Evolutionary conservation across 2,329 filamentous ascomycete species (phyloP), one percentile per base, ranked within the genome.

Genomic region (Phoma herbarum): DNA sequence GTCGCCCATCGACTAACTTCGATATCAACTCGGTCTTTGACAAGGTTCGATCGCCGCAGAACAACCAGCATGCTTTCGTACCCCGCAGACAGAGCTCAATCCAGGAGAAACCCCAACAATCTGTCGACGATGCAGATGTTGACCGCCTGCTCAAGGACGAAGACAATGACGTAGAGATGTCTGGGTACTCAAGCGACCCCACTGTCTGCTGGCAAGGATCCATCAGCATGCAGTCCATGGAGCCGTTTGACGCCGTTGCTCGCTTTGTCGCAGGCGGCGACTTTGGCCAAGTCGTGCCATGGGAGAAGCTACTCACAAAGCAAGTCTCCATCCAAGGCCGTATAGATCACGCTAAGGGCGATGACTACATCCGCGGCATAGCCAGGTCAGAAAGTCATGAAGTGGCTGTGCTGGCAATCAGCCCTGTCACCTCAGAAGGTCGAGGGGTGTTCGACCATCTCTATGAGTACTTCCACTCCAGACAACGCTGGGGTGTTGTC

Each of bases 291-390:
- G 86, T 81, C 4, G 81, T 87, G 25, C 85, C 88, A 0, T 98
- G 93, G 92, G 84, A 84, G 18, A 86, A 90, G 57, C 80, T 98
- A 10, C 86, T 97, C 8, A 90, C 92, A 0, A 81, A 85, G 28
- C 84, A 82, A 8, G 81, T 95, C 28, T 87, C 85, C 7, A 89
- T 95, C 22, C 89, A 89, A 46, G 92, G 91, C 1, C 87, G 95
- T 18, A 95, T 99, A 59, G 87, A 91, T 50, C 88, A 92, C 66
- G 85, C 90, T 59, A 90, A 90, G 64, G 95, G 94, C 11, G 92
- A 93, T 56, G 92, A 96, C 61, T 99, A 99, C 70, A 87, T 99
- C 0, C 95, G 92, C 72, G 88, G 92, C 49, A 83, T 98, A 60
- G 88, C 92, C 12, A 96, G 91, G 76, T 94, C 90, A 73, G 85